A percentile compares a stretch with the other conserved stretches of the same genome.
These are phyloP conservation scores for Cadophora gregata DNA, from an alignment of 2,329 filamentous ascomycete species.

Conservation along the genomic window DNA sequence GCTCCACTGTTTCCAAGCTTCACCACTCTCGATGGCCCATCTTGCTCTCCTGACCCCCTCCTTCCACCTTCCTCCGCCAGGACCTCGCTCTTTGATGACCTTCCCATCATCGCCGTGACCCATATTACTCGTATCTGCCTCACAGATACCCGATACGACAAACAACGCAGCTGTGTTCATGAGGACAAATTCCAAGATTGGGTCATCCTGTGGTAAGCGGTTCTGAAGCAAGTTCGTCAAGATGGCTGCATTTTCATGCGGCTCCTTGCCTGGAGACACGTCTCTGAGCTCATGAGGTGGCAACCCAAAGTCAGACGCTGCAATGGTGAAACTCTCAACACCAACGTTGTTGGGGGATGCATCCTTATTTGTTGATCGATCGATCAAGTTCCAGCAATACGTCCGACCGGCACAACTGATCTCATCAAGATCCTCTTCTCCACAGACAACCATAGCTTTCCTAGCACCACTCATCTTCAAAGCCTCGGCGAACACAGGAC, in stretches of 20 bases:
- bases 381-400: conserved; percentile 82
- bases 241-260: conserved; percentile 86
- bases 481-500: conserved; percentile 87
- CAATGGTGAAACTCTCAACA: conserved; percentile 78
- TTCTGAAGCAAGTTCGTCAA: conserved; percentile 77
- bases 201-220: conserved; percentile 75
- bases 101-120: conserved; percentile 79
- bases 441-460: conserved; percentile 91
- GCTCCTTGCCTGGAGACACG: conserved; percentile 85
- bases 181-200: conserved; percentile 90
- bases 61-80: conserved; percentile 90
- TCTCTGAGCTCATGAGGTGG: conserved; percentile 73
- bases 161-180: conserved; percentile 92
- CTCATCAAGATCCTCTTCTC: conserved; percentile 94
- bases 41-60: conserved; percentile 87
- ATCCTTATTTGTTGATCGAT: conserved; percentile 50
- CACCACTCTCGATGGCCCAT: conserved; percentile 86
- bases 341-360: conserved; percentile 52
- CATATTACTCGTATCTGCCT: conserved; percentile 81
- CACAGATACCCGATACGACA: conserved; percentile 84
- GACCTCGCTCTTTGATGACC: conserved; percentile 82
- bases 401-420: conserved; percentile 89
- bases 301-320: conserved; percentile 88
- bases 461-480: conserved; percentile 75
- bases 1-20: conserved; percentile 83